Evolutionary conservation across 2,329 filamentous ascomycete species (phyloP), one percentile per base, ranked within the genome.

Genomic region (Hymenoscyphus infarciens): DNA sequence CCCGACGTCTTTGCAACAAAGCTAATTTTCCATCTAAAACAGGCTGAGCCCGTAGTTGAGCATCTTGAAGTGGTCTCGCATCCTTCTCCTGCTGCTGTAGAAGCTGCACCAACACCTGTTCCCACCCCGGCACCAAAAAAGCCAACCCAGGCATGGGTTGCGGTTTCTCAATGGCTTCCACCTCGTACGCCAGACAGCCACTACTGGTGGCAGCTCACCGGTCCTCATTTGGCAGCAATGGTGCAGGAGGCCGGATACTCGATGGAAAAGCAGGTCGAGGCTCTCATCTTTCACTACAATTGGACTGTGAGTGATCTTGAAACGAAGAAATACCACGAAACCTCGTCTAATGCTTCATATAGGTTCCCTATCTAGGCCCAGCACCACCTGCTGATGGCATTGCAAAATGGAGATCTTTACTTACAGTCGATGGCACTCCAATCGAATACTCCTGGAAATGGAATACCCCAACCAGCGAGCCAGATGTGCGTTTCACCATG

Each of bases 391-490:
- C 15, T 27, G 7, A 22, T 31, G 29, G 22, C 11, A 15, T 16
- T 10, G 13, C 19, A 31, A 27, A 27, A 27, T 56, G 55, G 55
- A 56, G 31, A 22, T 33, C 27, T n/a, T 10, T 56, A 6, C 27
- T 56, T 5, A 56, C 55, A 3, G 55, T 31, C 31, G 55, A 56
- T n/a, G 25, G 25, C 19, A 15, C 13, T 16, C 55, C 55, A 19
- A 31, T 56, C 55, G 55, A 56, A 19, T 56, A 56, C 55, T 31
- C 25, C 31, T 56, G 55, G 55, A 56, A 56, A 16, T 56, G 55
- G 55, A n/a, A 33, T 22, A 31, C 27, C 52, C n/a, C 19, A 6
- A 13, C n/a, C 16, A 31, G 22, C 29, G 22, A 27, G 2, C 52
- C 52, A 15, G 29, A 54, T 8, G 22, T 54, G 3, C n/a, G 52